These are phyloP conservation scores for Mastigamoeba balamuthi DNA, from an alignment of 78 protist genomes.

Conservation along the genomic window DNA sequence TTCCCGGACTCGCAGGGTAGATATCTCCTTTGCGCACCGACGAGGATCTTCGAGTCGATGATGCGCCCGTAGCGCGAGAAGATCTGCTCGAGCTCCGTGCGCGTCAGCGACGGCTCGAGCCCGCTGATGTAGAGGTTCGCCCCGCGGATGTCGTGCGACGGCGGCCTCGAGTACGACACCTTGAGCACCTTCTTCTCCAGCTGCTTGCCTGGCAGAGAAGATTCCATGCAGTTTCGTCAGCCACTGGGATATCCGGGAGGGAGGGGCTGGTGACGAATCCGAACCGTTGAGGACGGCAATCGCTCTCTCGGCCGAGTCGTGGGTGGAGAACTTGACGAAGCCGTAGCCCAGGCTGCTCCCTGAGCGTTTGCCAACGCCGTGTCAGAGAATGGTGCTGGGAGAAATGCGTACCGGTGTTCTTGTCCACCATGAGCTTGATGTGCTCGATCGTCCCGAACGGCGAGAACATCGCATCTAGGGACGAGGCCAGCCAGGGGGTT, in stretches of 20 bases:
- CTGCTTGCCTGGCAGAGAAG: background rate
- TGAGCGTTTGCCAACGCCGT: background rate
- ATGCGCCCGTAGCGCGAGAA: background rate
- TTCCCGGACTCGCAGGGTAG: background rate
- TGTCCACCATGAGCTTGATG: background rate
- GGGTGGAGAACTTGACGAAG: background rate
- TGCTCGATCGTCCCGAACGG: background rate
- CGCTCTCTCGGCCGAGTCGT: background rate
- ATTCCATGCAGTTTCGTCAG: background rate
- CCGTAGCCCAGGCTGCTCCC: background rate
- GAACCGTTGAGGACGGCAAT: background rate
- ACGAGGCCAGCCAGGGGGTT: background rate
- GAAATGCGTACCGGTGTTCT: background rate
- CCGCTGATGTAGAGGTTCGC: background rate
- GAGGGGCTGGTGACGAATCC: too few relatives aligned
- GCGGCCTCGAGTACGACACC: background rate
- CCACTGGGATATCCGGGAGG: too few relatives aligned
- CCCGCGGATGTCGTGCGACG: background rate
- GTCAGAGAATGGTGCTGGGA: background rate
- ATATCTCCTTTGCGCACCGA: background rate
- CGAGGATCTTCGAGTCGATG: background rate
- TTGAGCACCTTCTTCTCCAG: background rate
- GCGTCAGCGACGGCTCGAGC: background rate
- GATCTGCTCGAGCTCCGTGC: background rate
- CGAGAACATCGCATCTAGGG: too few relatives aligned